Evolutionary conservation across 192 early-diverging fungal genomes (phyloP).

Genomic region (Backusella tarrabulga): DNA sequence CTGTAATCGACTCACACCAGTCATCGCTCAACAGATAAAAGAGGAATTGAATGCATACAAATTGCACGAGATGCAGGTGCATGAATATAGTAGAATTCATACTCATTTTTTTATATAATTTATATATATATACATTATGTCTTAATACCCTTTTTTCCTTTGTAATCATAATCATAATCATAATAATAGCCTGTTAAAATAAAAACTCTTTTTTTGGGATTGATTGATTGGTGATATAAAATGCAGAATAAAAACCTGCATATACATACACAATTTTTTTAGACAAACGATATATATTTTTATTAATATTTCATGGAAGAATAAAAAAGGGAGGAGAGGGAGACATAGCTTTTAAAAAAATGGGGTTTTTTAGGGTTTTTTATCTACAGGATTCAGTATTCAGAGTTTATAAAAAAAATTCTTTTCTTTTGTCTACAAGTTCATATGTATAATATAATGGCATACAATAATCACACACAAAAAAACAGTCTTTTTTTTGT

Average conservation of each 20-base stretch:
- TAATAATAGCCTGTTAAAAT: not conserved
- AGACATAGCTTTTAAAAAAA: not conserved
- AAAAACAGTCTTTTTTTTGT: not conserved
- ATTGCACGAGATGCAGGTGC: slow-evolving; percentile 87
- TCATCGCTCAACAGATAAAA: slow-evolving; percentile 83
- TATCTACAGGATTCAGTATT: not conserved
- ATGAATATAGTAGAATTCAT: slow-evolving; percentile 68
- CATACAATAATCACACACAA: slow-evolving; percentile 16
- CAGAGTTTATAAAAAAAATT: not conserved
- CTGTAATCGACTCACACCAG: slow-evolving; percentile 58
- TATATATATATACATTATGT: not conserved
- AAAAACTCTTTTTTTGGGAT: too few relatives aligned
- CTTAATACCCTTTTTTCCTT: not conserved
- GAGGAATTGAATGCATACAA: slow-evolving; percentile 95
- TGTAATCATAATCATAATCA: not conserved
- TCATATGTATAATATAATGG: not conserved
- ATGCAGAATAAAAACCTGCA: not conserved
- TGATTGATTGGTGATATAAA: not conserved
- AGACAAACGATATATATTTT: slow-evolving; percentile 9
- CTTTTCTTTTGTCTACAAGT: not conserved
- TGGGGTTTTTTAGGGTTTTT: not conserved
- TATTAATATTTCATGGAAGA: not conserved
- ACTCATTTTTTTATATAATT: slow-evolving; percentile 69
- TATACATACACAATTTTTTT: not conserved
- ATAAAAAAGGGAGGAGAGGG: not conserved